phyloP scores from a whole-genome alignment of 1,284 basidiomycete genomes.

The Leccinum griseonigrum region DNA sequence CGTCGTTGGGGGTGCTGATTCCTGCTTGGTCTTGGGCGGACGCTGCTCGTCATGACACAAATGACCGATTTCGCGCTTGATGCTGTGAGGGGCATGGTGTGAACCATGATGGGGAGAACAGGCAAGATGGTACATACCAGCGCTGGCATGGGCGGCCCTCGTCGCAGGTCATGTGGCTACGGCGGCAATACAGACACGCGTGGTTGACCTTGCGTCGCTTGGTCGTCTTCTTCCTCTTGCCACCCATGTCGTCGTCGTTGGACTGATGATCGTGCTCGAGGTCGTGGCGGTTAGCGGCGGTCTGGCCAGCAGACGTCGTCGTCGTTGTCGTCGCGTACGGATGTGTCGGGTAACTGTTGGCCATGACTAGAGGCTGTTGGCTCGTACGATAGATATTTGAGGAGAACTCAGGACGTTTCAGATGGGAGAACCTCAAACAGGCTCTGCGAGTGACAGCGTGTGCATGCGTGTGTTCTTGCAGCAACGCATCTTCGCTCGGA shows the following conservation, averaged over 20 bases:
- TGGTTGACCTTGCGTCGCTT: constrained; percentile 81
- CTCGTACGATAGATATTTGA: constrained; percentile 13
- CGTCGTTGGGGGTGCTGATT: constrained; percentile 13
- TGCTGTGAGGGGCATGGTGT: constrained; percentile 26
- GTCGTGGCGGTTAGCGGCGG: constrained; percentile 12
- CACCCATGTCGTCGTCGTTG: constrained; percentile 27
- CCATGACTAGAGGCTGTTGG: constrained; percentile 18
- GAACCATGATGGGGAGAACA: neutral
- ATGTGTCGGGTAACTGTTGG: constrained; percentile 29
- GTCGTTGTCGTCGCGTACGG: constrained; percentile 22
- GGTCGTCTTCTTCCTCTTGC: constrained; percentile 50
- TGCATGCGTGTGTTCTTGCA: constrained; percentile 1
- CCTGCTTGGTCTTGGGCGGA: constrained; percentile 46
- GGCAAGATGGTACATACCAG: constrained; percentile 57
- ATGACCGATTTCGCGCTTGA: constrained; percentile 91
- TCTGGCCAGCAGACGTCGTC: constrained; percentile 19
- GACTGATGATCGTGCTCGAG: constrained; percentile 24
- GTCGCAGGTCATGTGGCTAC: constrained; percentile 77
- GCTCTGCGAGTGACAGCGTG: constrained; percentile 25
- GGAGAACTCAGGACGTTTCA: constrained; percentile 20
- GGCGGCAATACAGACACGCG: constrained; percentile 90
- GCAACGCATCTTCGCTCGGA: neutral
- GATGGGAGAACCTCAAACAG: constrained; percentile 21
- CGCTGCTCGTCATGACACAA: constrained; percentile 86
- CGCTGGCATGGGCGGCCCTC: constrained; percentile 87